Base-by-base conservation (phyloP, 2,329 filamentous ascomycete genomes). In the Nannizziopsis arthrosporioides region DNA sequence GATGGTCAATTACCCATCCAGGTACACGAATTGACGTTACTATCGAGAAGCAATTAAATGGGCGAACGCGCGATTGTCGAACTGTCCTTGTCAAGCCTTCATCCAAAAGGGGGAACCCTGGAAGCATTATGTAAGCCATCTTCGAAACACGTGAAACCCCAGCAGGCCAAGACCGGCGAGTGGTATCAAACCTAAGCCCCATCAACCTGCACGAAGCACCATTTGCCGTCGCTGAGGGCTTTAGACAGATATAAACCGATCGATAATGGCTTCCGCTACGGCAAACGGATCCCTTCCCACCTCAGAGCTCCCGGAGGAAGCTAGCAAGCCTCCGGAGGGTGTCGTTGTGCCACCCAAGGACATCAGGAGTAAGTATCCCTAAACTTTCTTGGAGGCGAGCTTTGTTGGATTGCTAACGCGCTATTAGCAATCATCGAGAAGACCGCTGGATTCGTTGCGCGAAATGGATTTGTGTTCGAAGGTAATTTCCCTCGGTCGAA, bases 371-470 rank as follows among this genome's bases (percentile, higher is more conserved):
- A 57, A 51, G 63, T 61, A 41, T 17, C 22, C 10, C n/a, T 44
- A 27, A 12, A 38, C 1, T 2, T 10, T 39, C 19, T 32, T 31
- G 12, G 18, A 30, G 12, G 27, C 19, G 11, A 34, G 18, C 7
- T 12, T 34, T 45, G 47, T 32, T n/a, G 22, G 36, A 36, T 9
- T 39, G 48, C 61, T 67, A 51, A 68, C 50, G 17, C 44, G 17
- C 49, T 41, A 51, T 51, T 63, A 74, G 74, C 73, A 15, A 77
- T 90, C 56, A 81, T 98, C 61, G 89, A 95, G 67, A 96, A 94
- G 71, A 94, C 90, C 10, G 90, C 92, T 46, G 88, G 88, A 41
- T 96, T 93, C 63, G 85, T 95, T 50, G 81, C 82, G 51, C 76
- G 80, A 57, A 78, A 78, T 59, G 78, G 77, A 32, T 59, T 69